phyloP scores from a whole-genome alignment of 257 asterid species.

The Perilla frutescens region DNA sequence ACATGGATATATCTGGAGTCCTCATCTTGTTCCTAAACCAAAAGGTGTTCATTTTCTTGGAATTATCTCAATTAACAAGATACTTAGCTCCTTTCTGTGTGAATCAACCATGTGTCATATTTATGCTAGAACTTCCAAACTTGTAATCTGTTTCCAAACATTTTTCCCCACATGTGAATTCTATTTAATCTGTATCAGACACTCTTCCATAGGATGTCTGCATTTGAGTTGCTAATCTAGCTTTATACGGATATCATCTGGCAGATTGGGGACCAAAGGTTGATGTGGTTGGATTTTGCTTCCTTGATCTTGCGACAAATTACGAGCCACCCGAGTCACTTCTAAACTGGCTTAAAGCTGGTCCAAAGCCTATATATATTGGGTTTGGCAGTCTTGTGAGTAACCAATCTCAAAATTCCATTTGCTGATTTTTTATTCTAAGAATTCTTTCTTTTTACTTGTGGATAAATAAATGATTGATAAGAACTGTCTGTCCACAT shows the following conservation, averaged over 20 bases:
- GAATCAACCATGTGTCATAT: constrained; percentile 15
- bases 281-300: constrained; percentile 98
- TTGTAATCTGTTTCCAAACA: neutral
- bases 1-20: constrained; percentile 97
- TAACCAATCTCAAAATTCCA: constrained; percentile 10
- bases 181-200: neutral
- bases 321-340: constrained; percentile 89
- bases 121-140: constrained; percentile 16
- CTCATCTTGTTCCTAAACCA: constrained; percentile 98
- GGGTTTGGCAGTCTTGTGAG: constrained; percentile 77
- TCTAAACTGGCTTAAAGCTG: constrained; percentile 81
- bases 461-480: neutral
- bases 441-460: neutral
- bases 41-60: constrained; percentile 67
- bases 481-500: neutral
- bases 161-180: constrained; percentile 1
- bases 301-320: constrained; percentile 94
- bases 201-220: constrained; percentile 21
- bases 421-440: constrained; percentile 2
- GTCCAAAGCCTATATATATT: constrained; percentile 67
- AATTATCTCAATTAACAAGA: constrained; percentile 1
- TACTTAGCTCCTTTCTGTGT: constrained; percentile 10
- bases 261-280: constrained; percentile 98
- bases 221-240: constrained; percentile 27
- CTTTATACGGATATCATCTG: constrained; percentile 41